Base-by-base conservation (phyloP, 805 yeast genomes). In the Starmera dryadoides region DNA sequence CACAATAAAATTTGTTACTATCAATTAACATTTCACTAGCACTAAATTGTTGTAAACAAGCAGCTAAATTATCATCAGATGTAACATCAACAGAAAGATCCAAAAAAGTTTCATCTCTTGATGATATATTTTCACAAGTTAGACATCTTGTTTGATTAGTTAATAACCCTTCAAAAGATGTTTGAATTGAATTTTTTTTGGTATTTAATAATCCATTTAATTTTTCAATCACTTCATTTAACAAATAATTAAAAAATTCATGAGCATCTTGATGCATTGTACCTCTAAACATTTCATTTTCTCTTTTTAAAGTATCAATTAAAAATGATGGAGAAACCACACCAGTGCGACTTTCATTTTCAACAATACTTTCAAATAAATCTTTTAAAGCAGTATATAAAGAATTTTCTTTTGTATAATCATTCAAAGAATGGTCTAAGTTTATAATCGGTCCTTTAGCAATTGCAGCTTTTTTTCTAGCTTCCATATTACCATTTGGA, bases 191-290 rank as follows among this genome's bases (percentile, higher is more conserved):
- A 49, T 73, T 74, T 22, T 47, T 63, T 60, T 50, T 47, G 2
- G 40, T 39, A 3, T 35, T 32, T 4, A 41, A 43, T 19, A 40
- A 36, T 9, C 42, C 43, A 15, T 49, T 50, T 62, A 60, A 39
- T 25, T 50, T 55, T 21, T 73, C 76, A 36, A 84, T 65, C 15
- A 83, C 70, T 45, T 85, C 88, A 59, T 93, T 93, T 38, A 93
- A 66, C 48, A 89, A 58, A 54, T 85, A 89, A 58, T 89, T 91
- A 55, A 89, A 71, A 60, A 93, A 93, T 62, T 93, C 98, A 61
- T 93, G 98, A 5, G 98, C 97, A 66, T 93, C 98, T 57, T 93
- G 98, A 58, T 93, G 98, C 96, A 88, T 89, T 33, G 85, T 79
- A 41, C 87, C 81, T 45, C 95, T 69, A 59, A 93, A 93, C 51